Percentiles rank a stretch among this genome's conserved stretches.
Conservation (phyloP, 805 yeast genomes). For the Candida railenensis region DNA sequence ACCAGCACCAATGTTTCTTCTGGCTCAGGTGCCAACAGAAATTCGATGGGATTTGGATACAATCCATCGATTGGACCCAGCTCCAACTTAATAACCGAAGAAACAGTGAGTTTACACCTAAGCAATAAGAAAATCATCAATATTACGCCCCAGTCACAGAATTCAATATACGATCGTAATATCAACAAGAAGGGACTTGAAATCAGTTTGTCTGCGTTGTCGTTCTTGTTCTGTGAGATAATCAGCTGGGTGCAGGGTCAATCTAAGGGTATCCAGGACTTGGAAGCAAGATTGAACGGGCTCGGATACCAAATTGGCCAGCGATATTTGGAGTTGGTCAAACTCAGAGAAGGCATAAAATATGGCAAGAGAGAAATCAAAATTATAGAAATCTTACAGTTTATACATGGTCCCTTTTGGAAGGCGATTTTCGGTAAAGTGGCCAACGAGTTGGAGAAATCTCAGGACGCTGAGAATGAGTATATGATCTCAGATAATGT, state of each 20-base stretch:
- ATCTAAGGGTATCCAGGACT: conserved; percentile 66
- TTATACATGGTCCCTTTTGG: conserved; percentile 75
- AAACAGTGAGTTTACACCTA: conserved; percentile 31
- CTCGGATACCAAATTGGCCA: conserved; percentile 79
- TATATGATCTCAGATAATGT: conserved; percentile 77
- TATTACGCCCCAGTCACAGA: conserved; percentile 33
- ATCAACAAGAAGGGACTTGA: conserved; percentile 61
- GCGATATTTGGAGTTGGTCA: conserved; percentile 64
- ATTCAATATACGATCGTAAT: conserved; percentile 66
- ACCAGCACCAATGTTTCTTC: not conserved
- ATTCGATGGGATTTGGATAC: conserved; percentile 39
- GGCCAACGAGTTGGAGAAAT: conserved; percentile 74
- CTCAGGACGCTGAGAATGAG: conserved; percentile 66
- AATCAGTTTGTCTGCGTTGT: conserved; percentile 63
- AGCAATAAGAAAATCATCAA: conserved; percentile 29
- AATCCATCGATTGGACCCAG: conserved; percentile 43
- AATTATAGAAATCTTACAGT: conserved; percentile 67
- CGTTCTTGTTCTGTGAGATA: conserved; percentile 69
- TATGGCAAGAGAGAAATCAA: conserved; percentile 65
- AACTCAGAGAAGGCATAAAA: conserved; percentile 61
- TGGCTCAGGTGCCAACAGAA: not conserved
- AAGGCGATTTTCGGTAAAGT: conserved; percentile 65
- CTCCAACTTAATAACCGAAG: conserved; percentile 37
- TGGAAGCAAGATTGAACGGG: conserved; percentile 56
- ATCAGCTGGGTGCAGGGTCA: conserved; percentile 62